Base-by-base conservation (phyloP, 2,329 filamentous ascomycete genomes). In the Colletotrichum lini region DNA sequence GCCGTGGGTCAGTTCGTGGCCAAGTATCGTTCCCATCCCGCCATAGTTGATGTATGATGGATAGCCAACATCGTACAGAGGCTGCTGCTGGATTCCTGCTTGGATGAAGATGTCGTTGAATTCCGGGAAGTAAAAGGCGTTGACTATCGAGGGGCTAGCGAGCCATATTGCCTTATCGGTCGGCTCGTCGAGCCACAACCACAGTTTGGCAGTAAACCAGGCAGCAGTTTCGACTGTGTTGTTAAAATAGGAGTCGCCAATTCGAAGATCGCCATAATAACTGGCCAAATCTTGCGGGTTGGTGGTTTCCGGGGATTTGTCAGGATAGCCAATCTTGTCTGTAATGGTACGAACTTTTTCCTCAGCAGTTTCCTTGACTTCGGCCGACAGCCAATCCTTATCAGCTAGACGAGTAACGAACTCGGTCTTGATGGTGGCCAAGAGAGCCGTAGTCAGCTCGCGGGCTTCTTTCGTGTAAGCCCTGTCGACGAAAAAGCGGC, bases 91-190 rank as follows among this genome's bases (percentile, higher is more conserved):
- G 64, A 93, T 91, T 0, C 90, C 92, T 0, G 90, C 90, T 0
- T 89, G 90, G 77, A 93, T 91, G 4, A 90, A 87, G 58, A 93
- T 92, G 75, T 91, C 88, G 75, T 93, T 93, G n/a, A 86, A 85
- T 0, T 85, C 84, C n/a, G 87, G 87, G 73, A 89, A 88, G 78
- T 92, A 92, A 74, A 90, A 91, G 0, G 91, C 91, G 74, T 93
- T 92, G 16, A 89, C 85, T 1, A 86, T 89, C 3, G 88, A 83
- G 0, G 88, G 86, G 16, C 84, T 87, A 86, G 90, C 89, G 13
- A 78, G 84, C 88, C 90, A 93, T 74, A 87, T 80, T 26, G 88
- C 83, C 42, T 86, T 87, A 78, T 91, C 85, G 3, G 88, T 87
- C 0, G 90, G 90, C 76, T 88, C 88, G 4, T 87, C 87, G 2